Evolutionary conservation across 2,329 filamentous ascomycete species (phyloP).

Genomic region (Pyrenophora tritici-repentis): DNA sequence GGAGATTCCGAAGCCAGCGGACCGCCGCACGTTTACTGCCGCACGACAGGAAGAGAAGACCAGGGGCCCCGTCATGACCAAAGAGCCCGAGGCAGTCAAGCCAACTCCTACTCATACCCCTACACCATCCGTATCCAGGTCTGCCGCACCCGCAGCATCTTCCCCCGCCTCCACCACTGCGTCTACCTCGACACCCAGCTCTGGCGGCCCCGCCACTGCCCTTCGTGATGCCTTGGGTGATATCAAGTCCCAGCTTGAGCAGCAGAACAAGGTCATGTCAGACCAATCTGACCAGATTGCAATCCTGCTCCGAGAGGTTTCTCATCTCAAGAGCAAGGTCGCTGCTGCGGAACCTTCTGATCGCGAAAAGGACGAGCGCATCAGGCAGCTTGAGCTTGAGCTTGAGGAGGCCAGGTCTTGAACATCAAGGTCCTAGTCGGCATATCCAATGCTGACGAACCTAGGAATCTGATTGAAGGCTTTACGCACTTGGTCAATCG

Average conservation of each 20-base stretch:
- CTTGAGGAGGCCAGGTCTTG: constrained; percentile 49
- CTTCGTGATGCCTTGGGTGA: constrained; percentile 71
- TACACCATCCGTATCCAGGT: constrained; percentile 41
- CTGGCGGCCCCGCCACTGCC: constrained; percentile 55
- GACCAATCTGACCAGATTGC: constrained; percentile 78
- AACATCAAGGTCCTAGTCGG: constrained; percentile 7
- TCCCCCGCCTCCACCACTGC: constrained; percentile 48
- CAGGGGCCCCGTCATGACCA: constrained; percentile 36
- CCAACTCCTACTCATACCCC: constrained; percentile 44
- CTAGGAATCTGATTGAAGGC: neutral
- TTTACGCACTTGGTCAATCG: constrained; percentile 6
- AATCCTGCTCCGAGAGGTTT: constrained; percentile 65
- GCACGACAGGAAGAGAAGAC: constrained; percentile 50
- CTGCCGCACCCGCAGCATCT: constrained; percentile 44
- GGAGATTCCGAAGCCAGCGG: constrained; percentile 76
- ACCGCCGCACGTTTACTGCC: constrained; percentile 56
- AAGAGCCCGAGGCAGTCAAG: constrained; percentile 54
- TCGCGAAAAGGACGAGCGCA: constrained; percentile 49
- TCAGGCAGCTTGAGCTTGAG: constrained; percentile 48
- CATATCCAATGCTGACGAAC: neutral
- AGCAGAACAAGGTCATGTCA: constrained; percentile 76
- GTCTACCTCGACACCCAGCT: constrained; percentile 46
- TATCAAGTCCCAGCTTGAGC: constrained; percentile 77
- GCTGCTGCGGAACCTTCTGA: constrained; percentile 47
- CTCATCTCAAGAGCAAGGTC: constrained; percentile 75